phyloP scores from a whole-genome alignment of 192 early-diverging fungal genomes.

The Coemansia sp. region DNA sequence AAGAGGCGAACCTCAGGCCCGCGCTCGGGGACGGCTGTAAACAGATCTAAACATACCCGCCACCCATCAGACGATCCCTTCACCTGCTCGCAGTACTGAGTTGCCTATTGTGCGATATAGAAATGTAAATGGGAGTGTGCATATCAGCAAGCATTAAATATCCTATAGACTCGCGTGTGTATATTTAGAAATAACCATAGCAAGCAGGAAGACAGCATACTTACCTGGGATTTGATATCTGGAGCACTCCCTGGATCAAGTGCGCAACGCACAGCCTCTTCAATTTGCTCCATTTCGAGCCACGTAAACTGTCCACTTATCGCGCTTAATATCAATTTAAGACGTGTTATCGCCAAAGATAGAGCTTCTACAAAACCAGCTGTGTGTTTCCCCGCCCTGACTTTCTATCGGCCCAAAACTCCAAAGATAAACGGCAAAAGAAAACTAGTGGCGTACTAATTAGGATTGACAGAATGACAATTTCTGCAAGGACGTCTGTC shows the following conservation, averaged over 20 bases:
- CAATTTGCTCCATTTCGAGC: constrained; percentile 68
- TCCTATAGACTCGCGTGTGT: background rate
- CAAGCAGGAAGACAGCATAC: constrained; percentile 2
- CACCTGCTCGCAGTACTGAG: constrained; percentile 77
- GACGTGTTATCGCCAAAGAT: background rate
- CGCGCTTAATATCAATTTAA: background rate
- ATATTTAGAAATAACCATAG: background rate
- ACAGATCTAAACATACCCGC: constrained; percentile 79
- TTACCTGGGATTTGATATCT: constrained; percentile 72
- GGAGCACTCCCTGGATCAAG: constrained; percentile 69
- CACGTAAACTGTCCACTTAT: background rate
- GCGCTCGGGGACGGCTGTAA: constrained; percentile 72
- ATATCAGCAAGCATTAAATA: background rate
- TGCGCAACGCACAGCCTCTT: constrained; percentile 76
- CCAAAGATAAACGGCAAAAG: background rate
- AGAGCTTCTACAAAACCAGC: background rate
- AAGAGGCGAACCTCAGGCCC: constrained; percentile 79
- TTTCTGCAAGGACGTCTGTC: constrained; percentile 1
- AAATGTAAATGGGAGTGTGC: background rate
- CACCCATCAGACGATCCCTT: constrained; percentile 78
- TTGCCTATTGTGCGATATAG: constrained; percentile 60
- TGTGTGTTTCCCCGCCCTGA: background rate
- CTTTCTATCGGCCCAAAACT: background rate
- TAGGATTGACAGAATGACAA: background rate
- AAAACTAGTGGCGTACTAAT: background rate